phyloP scores from a whole-genome alignment of 2,329 filamentous ascomycete species.

The Pseudopithomyces chartarum region DNA sequence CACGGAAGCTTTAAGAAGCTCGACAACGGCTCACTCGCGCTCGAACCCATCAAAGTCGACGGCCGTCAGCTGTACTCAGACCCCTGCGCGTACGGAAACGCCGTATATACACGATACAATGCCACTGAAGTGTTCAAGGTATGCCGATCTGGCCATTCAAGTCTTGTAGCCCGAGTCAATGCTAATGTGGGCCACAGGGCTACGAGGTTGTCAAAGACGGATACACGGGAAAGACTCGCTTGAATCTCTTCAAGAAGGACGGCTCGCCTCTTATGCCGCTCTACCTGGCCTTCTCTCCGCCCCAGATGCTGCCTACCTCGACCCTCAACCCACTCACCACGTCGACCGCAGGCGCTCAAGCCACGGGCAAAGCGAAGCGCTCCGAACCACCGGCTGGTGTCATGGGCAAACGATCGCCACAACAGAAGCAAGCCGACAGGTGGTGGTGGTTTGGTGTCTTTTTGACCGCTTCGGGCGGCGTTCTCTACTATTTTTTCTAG shows the following conservation, averaged over 20 bases:
- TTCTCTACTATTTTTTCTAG: slow-evolving; percentile 54
- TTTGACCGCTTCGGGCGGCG: slow-evolving; percentile 53
- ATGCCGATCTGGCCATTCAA: slow-evolving; percentile 17
- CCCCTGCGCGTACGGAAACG: slow-evolving; percentile 62
- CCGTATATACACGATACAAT: slow-evolving; percentile 70
- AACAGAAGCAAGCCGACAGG: slow-evolving; percentile 48
- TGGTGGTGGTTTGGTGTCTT: slow-evolving; percentile 58
- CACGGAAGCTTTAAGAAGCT: slow-evolving; percentile 67
- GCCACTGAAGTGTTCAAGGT: slow-evolving; percentile 67
- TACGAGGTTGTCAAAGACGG: slow-evolving; percentile 59
- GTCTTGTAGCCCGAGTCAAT: neutral
- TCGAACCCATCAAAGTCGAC: slow-evolving; percentile 68
- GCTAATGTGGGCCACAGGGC: slow-evolving; percentile 31
- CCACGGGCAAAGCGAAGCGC: slow-evolving; percentile 44
- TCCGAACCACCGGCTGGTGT: slow-evolving; percentile 47
- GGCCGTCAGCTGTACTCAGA: slow-evolving; percentile 70
- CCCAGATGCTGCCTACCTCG: slow-evolving; percentile 71
- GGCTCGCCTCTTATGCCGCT: slow-evolving; percentile 70
- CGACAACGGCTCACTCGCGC: slow-evolving; percentile 61
- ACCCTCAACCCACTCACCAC: slow-evolving; percentile 63
- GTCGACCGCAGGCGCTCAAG: slow-evolving; percentile 39
- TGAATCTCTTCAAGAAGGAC: slow-evolving; percentile 68
- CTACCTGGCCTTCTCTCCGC: slow-evolving; percentile 67
- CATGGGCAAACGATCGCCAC: slow-evolving; percentile 43
- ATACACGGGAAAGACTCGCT: slow-evolving; percentile 65